Evolutionary conservation across 495 filamentous ascomycete genomes (phyloP).

Genomic region (Penicillium chermesinum): DNA sequence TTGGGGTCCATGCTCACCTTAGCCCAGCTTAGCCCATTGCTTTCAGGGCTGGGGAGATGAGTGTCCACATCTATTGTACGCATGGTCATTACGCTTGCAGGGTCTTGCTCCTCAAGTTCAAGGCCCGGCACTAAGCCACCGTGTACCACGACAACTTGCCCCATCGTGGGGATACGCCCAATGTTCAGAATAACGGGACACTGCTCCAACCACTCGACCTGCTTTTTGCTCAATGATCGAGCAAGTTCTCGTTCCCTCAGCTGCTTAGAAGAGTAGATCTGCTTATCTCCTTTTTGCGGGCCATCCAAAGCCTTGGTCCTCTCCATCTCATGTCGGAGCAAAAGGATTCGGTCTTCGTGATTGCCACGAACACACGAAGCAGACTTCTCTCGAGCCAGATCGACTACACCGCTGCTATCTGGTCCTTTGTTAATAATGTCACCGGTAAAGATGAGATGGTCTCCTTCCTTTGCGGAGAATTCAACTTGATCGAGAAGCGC

Average conservation of each 20-base stretch:
- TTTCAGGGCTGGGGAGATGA: constrained; percentile 53
- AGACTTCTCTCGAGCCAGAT: constrained; percentile 59
- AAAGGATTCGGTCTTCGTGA: constrained; percentile 80
- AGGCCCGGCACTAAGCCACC: constrained; percentile 76
- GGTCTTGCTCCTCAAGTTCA: constrained; percentile 66
- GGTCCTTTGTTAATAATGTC: constrained; percentile 89
- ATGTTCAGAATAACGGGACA: constrained; percentile 74
- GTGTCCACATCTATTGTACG: constrained; percentile 64
- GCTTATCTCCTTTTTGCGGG: constrained; percentile 3
- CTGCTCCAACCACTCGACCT: constrained; percentile 62
- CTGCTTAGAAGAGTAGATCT: constrained; percentile 20
- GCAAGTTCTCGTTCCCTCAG: constrained; percentile 45
- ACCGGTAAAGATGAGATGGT: constrained; percentile 79
- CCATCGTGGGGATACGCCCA: constrained; percentile 52
- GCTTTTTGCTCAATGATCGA: constrained; percentile 47
- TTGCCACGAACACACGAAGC: constrained; percentile 87
- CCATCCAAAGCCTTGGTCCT: constrained; percentile 10
- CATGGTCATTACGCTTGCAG: constrained; percentile 86
- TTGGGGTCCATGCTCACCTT: constrained; percentile 41
- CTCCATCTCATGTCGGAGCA: constrained; percentile 42
- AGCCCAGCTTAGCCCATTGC: constrained; percentile 60
- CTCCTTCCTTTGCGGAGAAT: constrained; percentile 52
- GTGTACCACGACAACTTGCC: constrained; percentile 70
- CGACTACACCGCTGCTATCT: constrained; percentile 71
- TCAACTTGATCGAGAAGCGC: constrained; percentile 60